phyloP scores from a whole-genome alignment of 148 eudicot species.

The Rhododendron kiyosumense region DNA sequence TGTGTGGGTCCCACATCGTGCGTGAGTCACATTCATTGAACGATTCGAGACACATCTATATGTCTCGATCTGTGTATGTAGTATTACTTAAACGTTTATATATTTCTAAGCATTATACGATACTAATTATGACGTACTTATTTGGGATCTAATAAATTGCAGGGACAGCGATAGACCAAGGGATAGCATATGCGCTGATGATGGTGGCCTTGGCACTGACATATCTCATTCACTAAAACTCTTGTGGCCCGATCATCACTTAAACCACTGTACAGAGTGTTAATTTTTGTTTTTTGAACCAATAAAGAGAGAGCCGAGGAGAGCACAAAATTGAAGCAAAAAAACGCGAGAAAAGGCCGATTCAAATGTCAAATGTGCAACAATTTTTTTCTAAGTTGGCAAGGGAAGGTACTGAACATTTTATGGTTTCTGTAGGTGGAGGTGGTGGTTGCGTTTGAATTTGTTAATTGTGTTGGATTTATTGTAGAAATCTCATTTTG shows the following conservation, averaged over 20 bases:
- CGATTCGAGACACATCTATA: background rate
- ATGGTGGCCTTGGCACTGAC: constrained; percentile 55
- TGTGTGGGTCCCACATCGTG: background rate
- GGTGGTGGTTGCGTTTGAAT: background rate
- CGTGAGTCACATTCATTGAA: background rate
- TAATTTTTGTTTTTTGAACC: background rate
- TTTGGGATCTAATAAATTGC: constrained; percentile 12
- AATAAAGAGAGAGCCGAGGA: background rate
- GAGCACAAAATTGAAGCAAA: background rate
- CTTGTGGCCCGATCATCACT: background rate
- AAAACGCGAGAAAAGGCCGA: background rate
- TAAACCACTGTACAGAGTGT: background rate
- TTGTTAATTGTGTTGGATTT: background rate
- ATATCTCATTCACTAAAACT: constrained; percentile 45
- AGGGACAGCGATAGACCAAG: constrained; percentile 61
- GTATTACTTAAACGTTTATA: background rate
- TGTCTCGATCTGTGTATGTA: background rate
- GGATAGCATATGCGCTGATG: constrained; percentile 51
- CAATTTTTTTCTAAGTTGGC: background rate
- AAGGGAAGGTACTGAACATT: background rate
- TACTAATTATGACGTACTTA: background rate
- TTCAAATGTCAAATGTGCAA: background rate
- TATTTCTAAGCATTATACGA: background rate
- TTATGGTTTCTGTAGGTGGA: background rate
- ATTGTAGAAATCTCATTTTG: background rate